Evolutionary conservation across 306 rosid species (phyloP), one percentile per base, ranked within the genome.

Genomic region (Inga leiocalycina): DNA sequence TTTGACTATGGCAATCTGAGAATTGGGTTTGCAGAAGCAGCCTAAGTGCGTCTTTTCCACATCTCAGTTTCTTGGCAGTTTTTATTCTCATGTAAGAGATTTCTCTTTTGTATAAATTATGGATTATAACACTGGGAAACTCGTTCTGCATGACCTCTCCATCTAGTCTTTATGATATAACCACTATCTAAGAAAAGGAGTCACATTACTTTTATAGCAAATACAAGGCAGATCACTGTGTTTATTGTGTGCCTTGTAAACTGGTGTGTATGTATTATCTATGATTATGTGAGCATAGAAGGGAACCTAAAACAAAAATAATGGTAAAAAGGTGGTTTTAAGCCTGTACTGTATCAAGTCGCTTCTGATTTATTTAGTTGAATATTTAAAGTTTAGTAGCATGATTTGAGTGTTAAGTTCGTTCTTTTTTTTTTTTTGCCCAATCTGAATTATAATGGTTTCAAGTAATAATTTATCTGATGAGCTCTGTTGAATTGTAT

Each of bases 21-120:
- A 68, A 79, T 91, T 27, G 95, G 95, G 22, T 89, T 91, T 79
- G 95, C 95, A 2, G 95, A 91, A 85, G 90, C 95, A 41, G 90
- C 95, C 30, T 91, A 83, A 87, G 74, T 56, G 65, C 17, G 35
- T 76, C 22, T 49, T 52, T 62, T 46, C 27, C 35, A 11, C 68
- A 27, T 62, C 35, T 24, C 37, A 6, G 68, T 62, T 62, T 27
- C 37, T 62, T 24, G 68, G 19, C 37, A 62, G 68, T 62, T 59
- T 62, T 32, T 27, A 34, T 30, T 12, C 13, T 35, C 74, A 2
- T 43, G 35, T 22, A 57, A 62, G 77, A 48, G 4, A 48, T 14
- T 73, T 37, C 77, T 45, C 62, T 14, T 73, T 15, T 48, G 77
- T 49, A 15, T 48, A 16, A 73, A 51, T 27, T 8, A 73, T 3